A percentile compares a stretch with the other conserved stretches of the same genome.
phyloP scores from a whole-genome alignment of 805 yeast genomes.

The Metschnikowia borealis region DNA sequence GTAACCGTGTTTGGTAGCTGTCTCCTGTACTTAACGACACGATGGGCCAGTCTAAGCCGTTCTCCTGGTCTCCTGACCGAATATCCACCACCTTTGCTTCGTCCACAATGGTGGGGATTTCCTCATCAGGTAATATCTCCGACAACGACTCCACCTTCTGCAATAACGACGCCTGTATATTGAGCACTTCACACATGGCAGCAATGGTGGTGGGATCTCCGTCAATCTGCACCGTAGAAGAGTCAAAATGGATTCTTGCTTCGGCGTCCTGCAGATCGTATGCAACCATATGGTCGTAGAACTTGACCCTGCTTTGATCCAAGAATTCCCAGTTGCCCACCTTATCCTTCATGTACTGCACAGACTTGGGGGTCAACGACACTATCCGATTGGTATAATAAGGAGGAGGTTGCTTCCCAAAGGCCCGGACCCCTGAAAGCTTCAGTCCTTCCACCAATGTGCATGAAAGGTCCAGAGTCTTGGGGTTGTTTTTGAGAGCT shows the following conservation, averaged over 20 bases:
- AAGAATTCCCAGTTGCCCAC: slow-evolving; percentile 78
- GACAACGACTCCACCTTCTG: slow-evolving; percentile 38
- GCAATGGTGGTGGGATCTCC: slow-evolving; percentile 39
- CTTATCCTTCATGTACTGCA: slow-evolving; percentile 52
- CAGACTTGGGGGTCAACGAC: slow-evolving; percentile 79
- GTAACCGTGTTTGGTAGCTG: slow-evolving; percentile 59
- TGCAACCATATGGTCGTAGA: slow-evolving; percentile 77
- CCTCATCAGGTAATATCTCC: slow-evolving; percentile 17
- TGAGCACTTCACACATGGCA: slow-evolving; percentile 84
- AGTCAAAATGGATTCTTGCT: slow-evolving; percentile 69
- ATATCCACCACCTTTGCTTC: slow-evolving; percentile 65
- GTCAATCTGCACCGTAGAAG: slow-evolving; percentile 37
- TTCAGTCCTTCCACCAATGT: slow-evolving; percentile 72
- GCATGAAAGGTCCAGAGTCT: slow-evolving; percentile 55
- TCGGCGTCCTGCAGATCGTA: slow-evolving; percentile 73
- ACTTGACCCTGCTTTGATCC: slow-evolving; percentile 64
- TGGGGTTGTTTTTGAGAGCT: slow-evolving; percentile 67
- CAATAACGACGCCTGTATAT: slow-evolving; percentile 73
- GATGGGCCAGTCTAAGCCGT: slow-evolving; percentile 65
- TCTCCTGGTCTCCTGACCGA: slow-evolving; percentile 16
- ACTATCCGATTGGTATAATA: slow-evolving; percentile 75
- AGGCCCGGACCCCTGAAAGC: slow-evolving; percentile 48
- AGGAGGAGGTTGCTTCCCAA: slow-evolving; percentile 42
- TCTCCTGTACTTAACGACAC: slow-evolving; percentile 67
- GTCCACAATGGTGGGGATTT: slow-evolving; percentile 47